Evolutionary conservation across 2,329 filamentous ascomycete species (phyloP), one percentile per base, ranked within the genome.

Genomic region (Aspergillus sp.): DNA sequence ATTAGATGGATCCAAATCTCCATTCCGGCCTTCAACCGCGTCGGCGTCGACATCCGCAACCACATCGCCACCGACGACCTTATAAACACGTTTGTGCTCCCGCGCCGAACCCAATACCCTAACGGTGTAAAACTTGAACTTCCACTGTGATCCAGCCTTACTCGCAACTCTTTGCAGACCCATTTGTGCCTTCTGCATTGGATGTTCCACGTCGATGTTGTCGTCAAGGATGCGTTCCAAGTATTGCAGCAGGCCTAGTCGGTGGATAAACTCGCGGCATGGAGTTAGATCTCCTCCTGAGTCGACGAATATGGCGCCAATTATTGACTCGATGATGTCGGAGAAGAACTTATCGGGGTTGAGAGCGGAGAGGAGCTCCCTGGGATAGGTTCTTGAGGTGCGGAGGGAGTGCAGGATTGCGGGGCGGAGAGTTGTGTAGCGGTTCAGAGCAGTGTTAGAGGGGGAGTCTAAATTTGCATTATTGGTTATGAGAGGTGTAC

Each of bases 271-370:
- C 0, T 53, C 67, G 49, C 81, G 77, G 65, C 91, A 96, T 0
- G 70, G 71, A 0, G 76, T 76, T 13, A 91, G 68, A 1, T 83
- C 80, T 0, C 89, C 89, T 0, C 81, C 64, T 0, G 81, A 89
- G 71, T 98, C 95, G 18, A 96, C 78, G 79, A 89, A 97, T 0
- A 97, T 81, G 0, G 92, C 93, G 0, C 90, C 93, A 0, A 98
- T 73, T 0, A 96, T 71, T 32, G 85, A 84, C 76, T 98, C 93
- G 9, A 97, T 80, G 7, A 97, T 76, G 71, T 97, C 93, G 0
- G 89, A 93, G 73, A 89, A 88, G 72, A 90, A 89, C 68, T 97
- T 97, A 15, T 84, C 84, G 0, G 87, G 81, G 13, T 82, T 80
- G 1, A 96, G 77, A 0, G 83, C 80, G 0, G 85, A 79, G 1